A percentile compares a stretch with the other conserved stretches of the same genome.
Evolutionary conservation across 2,329 filamentous ascomycete genomes (phyloP).

Genomic region (Neodidymelliopsis sp.): DNA sequence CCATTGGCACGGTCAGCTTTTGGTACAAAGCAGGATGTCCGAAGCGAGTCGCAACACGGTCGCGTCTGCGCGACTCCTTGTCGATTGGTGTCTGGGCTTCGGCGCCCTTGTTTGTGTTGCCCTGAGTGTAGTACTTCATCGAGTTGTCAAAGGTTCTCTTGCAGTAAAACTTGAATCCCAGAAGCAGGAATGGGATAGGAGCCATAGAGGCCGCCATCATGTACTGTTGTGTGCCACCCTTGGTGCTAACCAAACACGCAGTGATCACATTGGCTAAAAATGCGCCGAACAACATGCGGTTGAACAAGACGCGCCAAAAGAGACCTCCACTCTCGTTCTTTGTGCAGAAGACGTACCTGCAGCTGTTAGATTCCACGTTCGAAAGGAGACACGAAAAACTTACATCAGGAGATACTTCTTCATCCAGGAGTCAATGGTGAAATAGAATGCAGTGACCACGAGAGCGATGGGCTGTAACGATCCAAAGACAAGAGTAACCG

Average conservation of each 20-base stretch:
- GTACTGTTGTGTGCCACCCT: conserved; percentile 56
- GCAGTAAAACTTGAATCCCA: conserved; percentile 90
- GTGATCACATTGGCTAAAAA: conserved; percentile 81
- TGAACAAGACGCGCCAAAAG: conserved; percentile 92
- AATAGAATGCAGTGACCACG: conserved; percentile 87
- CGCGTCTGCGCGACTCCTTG: conserved; percentile 59
- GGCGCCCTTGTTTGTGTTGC: conserved; percentile 61
- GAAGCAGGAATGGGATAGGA: conserved; percentile 79
- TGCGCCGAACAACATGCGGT: conserved; percentile 85
- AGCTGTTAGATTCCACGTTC: conserved; percentile 14
- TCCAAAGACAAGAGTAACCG: conserved; percentile 84
- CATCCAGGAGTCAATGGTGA: conserved; percentile 82
- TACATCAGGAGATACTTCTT: conserved; percentile 94
- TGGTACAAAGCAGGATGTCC: conserved; percentile 89
- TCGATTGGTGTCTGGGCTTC: conserved; percentile 53
- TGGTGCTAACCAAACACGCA: conserved; percentile 76
- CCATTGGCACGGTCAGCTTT: conserved; percentile 92
- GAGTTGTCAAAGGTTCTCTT: conserved; percentile 76
- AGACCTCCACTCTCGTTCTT: conserved; percentile 95
- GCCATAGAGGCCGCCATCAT: conserved; percentile 71
- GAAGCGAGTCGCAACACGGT: conserved; percentile 78
- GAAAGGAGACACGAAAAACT: conserved; percentile 15
- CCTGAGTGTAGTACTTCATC: conserved; percentile 80
- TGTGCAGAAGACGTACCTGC: conserved; percentile 84
- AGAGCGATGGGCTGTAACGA: conserved; percentile 87